Conservation (phyloP, 352 stramenopile genomes). For the Poterioochromonas sp. region DNA sequence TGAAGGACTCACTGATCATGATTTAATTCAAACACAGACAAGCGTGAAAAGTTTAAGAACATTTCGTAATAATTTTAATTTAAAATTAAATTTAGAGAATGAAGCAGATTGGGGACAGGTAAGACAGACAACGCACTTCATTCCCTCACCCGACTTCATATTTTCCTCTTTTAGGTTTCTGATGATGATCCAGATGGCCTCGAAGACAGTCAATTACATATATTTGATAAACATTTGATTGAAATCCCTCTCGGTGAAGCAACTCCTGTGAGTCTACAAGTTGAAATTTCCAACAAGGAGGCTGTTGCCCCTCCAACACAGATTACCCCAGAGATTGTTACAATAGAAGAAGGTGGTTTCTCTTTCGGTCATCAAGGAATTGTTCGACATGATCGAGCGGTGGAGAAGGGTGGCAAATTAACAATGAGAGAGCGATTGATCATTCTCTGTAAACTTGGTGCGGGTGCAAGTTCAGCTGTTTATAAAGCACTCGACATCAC, state of each 20-base stretch:
- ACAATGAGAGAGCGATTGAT: conserved; percentile 16
- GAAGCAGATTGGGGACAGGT: conserved; percentile 9
- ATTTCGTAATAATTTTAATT: too few relatives aligned
- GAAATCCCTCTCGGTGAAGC: not conserved
- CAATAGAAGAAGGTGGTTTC: too few relatives aligned
- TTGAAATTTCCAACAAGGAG: too few relatives aligned
- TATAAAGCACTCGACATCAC: conserved; percentile 26
- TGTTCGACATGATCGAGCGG: not conserved
- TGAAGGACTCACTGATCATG: too few relatives aligned
- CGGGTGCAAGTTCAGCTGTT: conserved; percentile 13
- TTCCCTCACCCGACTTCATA: not conserved
- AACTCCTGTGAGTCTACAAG: too few relatives aligned
- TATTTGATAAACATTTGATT: conserved; percentile 9
- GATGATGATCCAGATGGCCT: conserved; percentile 1
- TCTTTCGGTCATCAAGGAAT: not conserved
- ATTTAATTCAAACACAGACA: too few relatives aligned
- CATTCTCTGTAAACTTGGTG: conserved; percentile 15
- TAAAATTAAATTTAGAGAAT: conserved; percentile 18
- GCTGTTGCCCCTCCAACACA: too few relatives aligned
- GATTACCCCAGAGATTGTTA: too few relatives aligned
- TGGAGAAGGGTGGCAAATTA: not conserved
- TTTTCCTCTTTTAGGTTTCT: not conserved
- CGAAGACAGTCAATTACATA: not conserved
- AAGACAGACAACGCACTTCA: not conserved
- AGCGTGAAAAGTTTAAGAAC: too few relatives aligned